Base-by-base conservation (phyloP, 768 basidiomycete genomes). In the Pleurotus cornucopiae region DNA sequence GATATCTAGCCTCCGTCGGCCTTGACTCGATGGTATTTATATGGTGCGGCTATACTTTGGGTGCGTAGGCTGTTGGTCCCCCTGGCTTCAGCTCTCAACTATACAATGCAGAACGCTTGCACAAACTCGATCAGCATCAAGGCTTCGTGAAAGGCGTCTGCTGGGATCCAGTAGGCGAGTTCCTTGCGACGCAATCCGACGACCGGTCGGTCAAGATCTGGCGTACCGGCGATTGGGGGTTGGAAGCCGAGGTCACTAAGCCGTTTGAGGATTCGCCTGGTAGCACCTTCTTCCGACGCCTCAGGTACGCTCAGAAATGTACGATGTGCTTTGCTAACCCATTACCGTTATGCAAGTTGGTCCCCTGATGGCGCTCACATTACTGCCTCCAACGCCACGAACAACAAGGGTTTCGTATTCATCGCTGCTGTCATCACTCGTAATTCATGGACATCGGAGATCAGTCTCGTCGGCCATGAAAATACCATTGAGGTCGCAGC, bases 281-380 rank as follows among this genome's bases (percentile, higher is more conserved):
- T 14, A 93, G 90, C 62, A 97, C 96, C 1, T 55, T 82, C 81
- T 9, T 62, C 67, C 2, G 76, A 75, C 34, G 83, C 81, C 58
- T 83, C 83, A 66, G 67, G 83, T 80, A 62, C 4, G 78, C 66
- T 55, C 18, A 7, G 7, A 34, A 34, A 9, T 34, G 30, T 9
- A 9, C 30, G 11, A 34, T 34, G 30, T 9, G 30, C 30, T 34
- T 34, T 34, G 9, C 40, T 48, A 21, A 7, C 25, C 44, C 46
- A 46, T 54, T 38, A n/a, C n/a, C 26, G 30, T 16, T 56, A 9
- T 59, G 5, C 58, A 34, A 97, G 95, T 63, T 99, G 97, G 97
- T 98, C 95, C 0, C 97, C 97, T 2, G 97, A 98, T 65, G 97
- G 97, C n/a, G 91, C 96, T 2, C 94, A 97, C 66, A 93, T 99